These are phyloP conservation scores for Chernovozyma aurita DNA, from an alignment of 1,139 yeast species.

Conservation along the genomic window DNA sequence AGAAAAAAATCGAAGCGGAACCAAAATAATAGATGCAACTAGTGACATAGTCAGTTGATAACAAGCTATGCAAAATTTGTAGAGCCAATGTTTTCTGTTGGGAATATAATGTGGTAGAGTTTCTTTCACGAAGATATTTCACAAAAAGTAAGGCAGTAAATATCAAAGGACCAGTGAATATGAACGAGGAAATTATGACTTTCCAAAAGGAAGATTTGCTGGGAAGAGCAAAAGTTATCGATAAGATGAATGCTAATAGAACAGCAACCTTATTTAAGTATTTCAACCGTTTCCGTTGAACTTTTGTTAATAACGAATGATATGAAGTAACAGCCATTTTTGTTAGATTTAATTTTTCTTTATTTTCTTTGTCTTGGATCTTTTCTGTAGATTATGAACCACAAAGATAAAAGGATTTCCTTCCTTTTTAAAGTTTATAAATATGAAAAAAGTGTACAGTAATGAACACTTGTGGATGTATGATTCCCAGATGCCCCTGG, in stretches of 20 bases:
- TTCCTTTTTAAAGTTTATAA: too few species aligned
- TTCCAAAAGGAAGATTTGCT: slow-evolving; percentile 6
- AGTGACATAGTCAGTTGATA: slow-evolving; percentile 35
- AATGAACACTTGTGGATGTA: too few species aligned
- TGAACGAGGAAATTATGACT: slow-evolving; percentile 13
- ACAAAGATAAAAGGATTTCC: too few species aligned
- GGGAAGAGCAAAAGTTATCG: slow-evolving; percentile 24
- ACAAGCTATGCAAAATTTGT: slow-evolving; percentile 44
- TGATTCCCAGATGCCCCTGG: too few species aligned
- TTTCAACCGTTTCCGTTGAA: slow-evolving; percentile 11
- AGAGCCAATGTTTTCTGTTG: slow-evolving; percentile 47
- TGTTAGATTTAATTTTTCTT: not conserved
- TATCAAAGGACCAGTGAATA: slow-evolving; percentile 28
- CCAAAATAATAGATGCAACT: slow-evolving; percentile 31
- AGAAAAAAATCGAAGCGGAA: slow-evolving; percentile 34
- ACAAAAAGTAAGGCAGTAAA: slow-evolving; percentile 31
- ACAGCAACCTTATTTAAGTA: slow-evolving; percentile 12
- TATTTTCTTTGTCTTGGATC: not conserved
- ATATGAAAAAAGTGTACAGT: too few species aligned
- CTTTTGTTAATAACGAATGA: slow-evolving; percentile 9
- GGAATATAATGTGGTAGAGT: slow-evolving; percentile 48
- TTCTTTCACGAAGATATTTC: slow-evolving; percentile 45
- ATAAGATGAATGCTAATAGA: slow-evolving; percentile 15
- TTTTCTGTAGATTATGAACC: too few species aligned
- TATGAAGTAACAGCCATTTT: slow-evolving; percentile 6